Conservation (phyloP, 768 basidiomycete species). For the Termitomyces sp. region DNA sequence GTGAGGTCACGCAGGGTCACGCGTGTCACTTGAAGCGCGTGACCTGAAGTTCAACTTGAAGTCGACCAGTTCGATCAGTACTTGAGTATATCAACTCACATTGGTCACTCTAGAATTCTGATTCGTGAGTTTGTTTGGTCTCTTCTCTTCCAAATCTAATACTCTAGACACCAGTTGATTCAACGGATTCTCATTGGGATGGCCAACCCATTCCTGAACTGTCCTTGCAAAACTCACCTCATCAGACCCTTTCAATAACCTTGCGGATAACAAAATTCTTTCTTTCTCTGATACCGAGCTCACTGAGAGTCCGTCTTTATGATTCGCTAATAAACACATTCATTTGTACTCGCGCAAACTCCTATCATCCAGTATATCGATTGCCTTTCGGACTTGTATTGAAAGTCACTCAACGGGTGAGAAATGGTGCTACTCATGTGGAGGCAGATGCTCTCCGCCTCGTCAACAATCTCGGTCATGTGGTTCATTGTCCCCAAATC, state of each 20-base stretch:
- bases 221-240: background rate
- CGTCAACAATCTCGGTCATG: background rate
- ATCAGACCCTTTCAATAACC: background rate
- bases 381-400: background rate
- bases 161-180: background rate
- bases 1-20: too few relatives aligned
- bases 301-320: background rate
- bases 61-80: too few relatives aligned
- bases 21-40: too few relatives aligned
- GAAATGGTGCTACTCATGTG: background rate
- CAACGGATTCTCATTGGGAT: background rate
- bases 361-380: background rate
- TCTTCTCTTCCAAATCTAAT: background rate
- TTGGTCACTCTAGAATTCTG: background rate
- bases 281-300: background rate
- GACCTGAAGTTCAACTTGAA: too few relatives aligned
- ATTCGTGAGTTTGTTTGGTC: background rate
- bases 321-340: background rate
- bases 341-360: background rate
- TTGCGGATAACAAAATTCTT: background rate
- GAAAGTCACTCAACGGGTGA: background rate
- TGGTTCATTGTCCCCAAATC: background rate
- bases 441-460: background rate
- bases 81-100: too few relatives aligned
- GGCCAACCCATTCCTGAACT: background rate